Percentiles rank a stretch among this genome's conserved stretches.
Conservation (phyloP, 176 grass and related monocot species). For the Lolium rigidum region DNA sequence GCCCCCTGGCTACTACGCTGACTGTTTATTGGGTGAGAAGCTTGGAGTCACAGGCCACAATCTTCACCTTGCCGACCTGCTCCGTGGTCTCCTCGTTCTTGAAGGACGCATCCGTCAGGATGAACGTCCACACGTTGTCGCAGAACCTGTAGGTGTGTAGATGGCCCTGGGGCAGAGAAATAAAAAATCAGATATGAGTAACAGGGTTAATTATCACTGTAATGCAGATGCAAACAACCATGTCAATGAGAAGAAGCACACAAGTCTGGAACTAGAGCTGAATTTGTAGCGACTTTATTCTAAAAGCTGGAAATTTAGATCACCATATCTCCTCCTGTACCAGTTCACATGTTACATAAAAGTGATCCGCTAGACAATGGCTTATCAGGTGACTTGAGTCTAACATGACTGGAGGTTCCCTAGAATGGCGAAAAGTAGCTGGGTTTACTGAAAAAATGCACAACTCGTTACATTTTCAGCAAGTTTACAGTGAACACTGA, state of each 20-base stretch:
- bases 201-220: neutral
- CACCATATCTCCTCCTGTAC: neutral
- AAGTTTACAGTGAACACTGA: neutral
- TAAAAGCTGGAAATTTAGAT: neutral
- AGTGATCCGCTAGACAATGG: neutral
- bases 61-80: constrained; percentile 79
- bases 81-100: constrained; percentile 71
- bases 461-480: neutral
- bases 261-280: neutral
- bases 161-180: constrained; percentile 61
- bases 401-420: neutral
- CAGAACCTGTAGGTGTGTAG: constrained; percentile 98
- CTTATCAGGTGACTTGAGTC: neutral
- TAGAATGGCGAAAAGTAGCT: neutral
- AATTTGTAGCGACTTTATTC: neutral
- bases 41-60: constrained; percentile 96
- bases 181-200: neutral
- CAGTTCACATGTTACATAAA: neutral
- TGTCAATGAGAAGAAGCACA: neutral
- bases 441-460: neutral
- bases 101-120: constrained; percentile 70
- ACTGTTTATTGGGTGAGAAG: constrained; percentile 62
- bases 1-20: neutral
- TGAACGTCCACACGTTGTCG: constrained; percentile 98
- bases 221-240: neutral